Conservation (phyloP, 306 rosid species). For the Macrotyloma uniflorum region DNA sequence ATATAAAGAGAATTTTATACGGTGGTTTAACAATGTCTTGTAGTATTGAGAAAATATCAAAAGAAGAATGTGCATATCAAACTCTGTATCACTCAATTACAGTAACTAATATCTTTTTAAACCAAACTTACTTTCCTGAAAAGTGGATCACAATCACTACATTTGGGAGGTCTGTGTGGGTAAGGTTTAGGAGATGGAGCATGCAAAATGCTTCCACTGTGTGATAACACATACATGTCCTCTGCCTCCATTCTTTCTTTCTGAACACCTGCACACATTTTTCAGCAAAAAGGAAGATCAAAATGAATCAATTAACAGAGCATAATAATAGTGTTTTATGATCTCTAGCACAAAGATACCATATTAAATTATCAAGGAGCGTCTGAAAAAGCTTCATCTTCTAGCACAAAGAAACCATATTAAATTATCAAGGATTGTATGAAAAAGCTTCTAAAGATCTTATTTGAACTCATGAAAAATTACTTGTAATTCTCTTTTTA, state of each 20-base stretch:
- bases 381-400: neutral
- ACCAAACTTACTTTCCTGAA: conserved; percentile 72
- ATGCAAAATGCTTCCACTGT: conserved; percentile 66
- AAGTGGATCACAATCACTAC: conserved; percentile 88
- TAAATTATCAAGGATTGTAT: neutral
- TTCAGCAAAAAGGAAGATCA: conserved; percentile 26
- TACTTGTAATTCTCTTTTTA: neutral
- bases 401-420: conserved; percentile 12
- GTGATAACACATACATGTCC: conserved; percentile 85
- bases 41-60: conserved; percentile 5
- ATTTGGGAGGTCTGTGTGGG: conserved; percentile 94
- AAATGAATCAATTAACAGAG: conserved; percentile 14
- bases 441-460: neutral
- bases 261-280: conserved; percentile 75
- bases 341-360: conserved; percentile 13
- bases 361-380: neutral
- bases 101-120: conserved; percentile 19
- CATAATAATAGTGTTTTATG: neutral
- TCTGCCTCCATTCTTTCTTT: conserved; percentile 95
- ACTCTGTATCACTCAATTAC: conserved; percentile 6
- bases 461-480: neutral
- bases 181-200: conserved; percentile 84
- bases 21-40: conserved; percentile 5
- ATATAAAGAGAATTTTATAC: neutral
- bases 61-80: conserved; percentile 15